Evolutionary conservation across 2,329 filamentous ascomycete genomes (phyloP), one percentile per base, ranked within the genome.

Genomic region (Coccinonectria pachysandricola): DNA sequence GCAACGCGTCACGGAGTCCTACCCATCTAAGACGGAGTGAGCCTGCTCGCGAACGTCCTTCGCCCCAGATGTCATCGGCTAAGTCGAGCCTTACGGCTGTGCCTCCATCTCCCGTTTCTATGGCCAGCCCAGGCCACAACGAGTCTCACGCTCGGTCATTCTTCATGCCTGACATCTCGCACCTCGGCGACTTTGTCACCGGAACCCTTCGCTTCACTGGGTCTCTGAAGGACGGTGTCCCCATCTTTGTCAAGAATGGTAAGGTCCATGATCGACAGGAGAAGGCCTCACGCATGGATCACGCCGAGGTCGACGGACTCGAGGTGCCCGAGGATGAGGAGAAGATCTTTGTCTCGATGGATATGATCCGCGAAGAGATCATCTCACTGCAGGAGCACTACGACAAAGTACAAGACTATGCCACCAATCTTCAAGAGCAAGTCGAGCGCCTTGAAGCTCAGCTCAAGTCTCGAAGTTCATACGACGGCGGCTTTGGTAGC

Each of bases 321-420:
- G 54, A 60, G 24, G 50, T 72, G 7, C 61, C 66, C 3, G 55
- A 65, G 29, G 68, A 70, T 21, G 68, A 72, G 38, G 62, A 70
- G 45, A 62, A 65, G 37, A 71, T 72, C 15, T 71, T 72, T 35
- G 68, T 73, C 20, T 73, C 68, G 7, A 60, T 72, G 58, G 68
- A 72, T 64, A 71, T 71, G 63, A 69, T 73, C 53, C 64, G 67
- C 19, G 62, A 70, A 21, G 68, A 73, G 43, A 68, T 71, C 21
- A 48, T 66, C 26, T 64, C 63, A 31, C 55, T 73, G 19, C 66
- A 70, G 32, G 64, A 70, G 20, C 68, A 71, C 35, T 65, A 72
- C 32, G 66, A 69, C 25, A 58, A 67, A 36, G 58, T 72, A 7
- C 64, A 71, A 26, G 60, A 61, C 25, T 68, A 71, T 42, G 68